Conservation (phyloP, 1,284 basidiomycete genomes). For the Cryptococcus sp. region DNA sequence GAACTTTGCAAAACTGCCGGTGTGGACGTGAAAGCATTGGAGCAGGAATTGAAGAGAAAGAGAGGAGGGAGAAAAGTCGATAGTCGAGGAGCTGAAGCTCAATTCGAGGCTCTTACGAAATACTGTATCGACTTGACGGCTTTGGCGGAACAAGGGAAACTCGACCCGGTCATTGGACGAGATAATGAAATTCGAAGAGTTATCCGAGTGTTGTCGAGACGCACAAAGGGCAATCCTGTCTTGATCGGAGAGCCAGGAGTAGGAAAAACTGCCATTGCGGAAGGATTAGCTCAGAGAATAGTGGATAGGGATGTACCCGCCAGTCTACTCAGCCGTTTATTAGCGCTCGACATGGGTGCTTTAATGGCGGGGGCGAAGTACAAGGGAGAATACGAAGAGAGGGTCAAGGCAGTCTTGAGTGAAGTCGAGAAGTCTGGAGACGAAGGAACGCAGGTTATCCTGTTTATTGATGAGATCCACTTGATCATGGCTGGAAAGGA, state of each 20-base stretch:
- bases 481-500: slow-evolving; percentile 68
- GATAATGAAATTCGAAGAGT: slow-evolving; percentile 54
- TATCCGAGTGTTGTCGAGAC: slow-evolving; percentile 70
- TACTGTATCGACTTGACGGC: slow-evolving; percentile 49
- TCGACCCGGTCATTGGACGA: slow-evolving; percentile 59
- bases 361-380: slow-evolving; percentile 61
- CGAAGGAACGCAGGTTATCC: slow-evolving; percentile 77
- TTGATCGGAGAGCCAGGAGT: slow-evolving; percentile 80
- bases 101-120: slow-evolving; percentile 51
- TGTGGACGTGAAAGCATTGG: slow-evolving; percentile 49
- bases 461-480: slow-evolving; percentile 94
- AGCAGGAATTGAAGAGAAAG: slow-evolving; percentile 52
- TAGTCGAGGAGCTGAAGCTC: slow-evolving; percentile 51
- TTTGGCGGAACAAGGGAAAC: slow-evolving; percentile 52
- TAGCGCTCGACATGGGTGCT: slow-evolving; percentile 77
- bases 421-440: slow-evolving; percentile 91
- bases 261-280: slow-evolving; percentile 88
- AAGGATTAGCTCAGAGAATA: slow-evolving; percentile 93
- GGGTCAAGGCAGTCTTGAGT: slow-evolving; percentile 81
- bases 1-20: slow-evolving; percentile 52
- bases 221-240: slow-evolving; percentile 58
- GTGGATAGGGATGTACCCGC: slow-evolving; percentile 92
- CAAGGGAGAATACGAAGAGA: slow-evolving; percentile 97
- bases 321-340: slow-evolving; percentile 76
- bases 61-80: slow-evolving; percentile 55